Percentiles rank a stretch among this genome's conserved stretches.
phyloP scores from a whole-genome alignment of 1,284 basidiomycete genomes.

The Xerocomus amazonicus region DNA sequence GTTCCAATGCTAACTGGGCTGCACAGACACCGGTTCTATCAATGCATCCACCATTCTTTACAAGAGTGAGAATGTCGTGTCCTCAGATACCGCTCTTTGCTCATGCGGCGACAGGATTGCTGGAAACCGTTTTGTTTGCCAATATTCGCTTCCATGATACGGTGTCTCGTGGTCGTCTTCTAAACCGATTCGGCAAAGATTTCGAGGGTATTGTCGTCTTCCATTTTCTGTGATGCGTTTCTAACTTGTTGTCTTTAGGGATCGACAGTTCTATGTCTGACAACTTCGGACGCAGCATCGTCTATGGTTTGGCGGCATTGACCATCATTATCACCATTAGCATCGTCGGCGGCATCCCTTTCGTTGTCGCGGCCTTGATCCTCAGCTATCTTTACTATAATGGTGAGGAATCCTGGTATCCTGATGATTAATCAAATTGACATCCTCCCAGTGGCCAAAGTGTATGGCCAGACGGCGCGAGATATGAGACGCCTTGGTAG shows the following conservation, averaged over 20 bases:
- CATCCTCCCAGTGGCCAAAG: slow-evolving; percentile 45
- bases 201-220: slow-evolving; percentile 67
- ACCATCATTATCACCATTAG: slow-evolving; percentile 79
- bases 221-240: neutral
- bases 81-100: neutral
- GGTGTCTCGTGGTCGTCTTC: slow-evolving; percentile 77
- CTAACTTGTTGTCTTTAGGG: slow-evolving; percentile 38
- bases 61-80: slow-evolving; percentile 45
- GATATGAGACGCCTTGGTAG: slow-evolving; percentile 84
- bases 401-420: slow-evolving; percentile 42
- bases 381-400: slow-evolving; percentile 68
- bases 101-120: slow-evolving; percentile 47
- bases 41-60: slow-evolving; percentile 71
- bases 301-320: slow-evolving; percentile 52
- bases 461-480: slow-evolving; percentile 80
- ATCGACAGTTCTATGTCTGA: slow-evolving; percentile 86
- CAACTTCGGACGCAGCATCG: slow-evolving; percentile 77
- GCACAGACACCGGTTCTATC: slow-evolving; percentile 62
- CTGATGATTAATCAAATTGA: neutral
- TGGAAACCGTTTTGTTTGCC: slow-evolving; percentile 86
- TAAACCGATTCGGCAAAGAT: slow-evolving; percentile 93
- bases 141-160: slow-evolving; percentile 94
- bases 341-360: slow-evolving; percentile 75
- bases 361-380: slow-evolving; percentile 59
- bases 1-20: slow-evolving; percentile 8